Percentiles rank a stretch among this genome's conserved stretches.
Evolutionary conservation across 257 asterid species (phyloP).

Genomic region (Solanum etuberosum): DNA sequence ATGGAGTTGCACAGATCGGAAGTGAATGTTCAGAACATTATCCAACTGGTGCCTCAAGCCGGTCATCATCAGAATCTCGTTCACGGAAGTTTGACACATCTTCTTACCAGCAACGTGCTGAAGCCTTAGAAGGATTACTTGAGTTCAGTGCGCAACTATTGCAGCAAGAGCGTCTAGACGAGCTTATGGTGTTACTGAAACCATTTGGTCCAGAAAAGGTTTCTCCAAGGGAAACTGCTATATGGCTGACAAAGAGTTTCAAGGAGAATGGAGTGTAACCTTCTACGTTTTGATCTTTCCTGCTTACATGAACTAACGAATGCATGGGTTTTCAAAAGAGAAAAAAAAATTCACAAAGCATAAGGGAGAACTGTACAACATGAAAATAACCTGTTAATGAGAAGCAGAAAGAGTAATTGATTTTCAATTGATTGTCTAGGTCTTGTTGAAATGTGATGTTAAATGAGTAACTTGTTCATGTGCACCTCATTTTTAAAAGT

Average conservation of each 20-base stretch:
- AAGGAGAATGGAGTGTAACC: constrained; percentile 47
- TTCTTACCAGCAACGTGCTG: constrained; percentile 86
- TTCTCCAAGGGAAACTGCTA: constrained; percentile 90
- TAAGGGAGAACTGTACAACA: neutral
- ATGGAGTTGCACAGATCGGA: constrained; percentile 23
- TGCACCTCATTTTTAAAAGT: neutral
- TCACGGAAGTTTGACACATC: constrained; percentile 69
- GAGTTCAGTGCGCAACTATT: constrained; percentile 87
- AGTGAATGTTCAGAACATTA: constrained; percentile 65
- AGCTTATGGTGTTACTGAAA: constrained; percentile 74
- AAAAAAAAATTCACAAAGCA: neutral
- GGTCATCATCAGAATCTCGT: constrained; percentile 60
- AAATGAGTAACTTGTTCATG: neutral
- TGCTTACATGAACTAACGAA: neutral
- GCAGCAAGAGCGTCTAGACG: constrained; percentile 81
- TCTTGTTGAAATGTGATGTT: neutral
- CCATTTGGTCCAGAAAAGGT: constrained; percentile 91
- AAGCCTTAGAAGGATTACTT: constrained; percentile 88
- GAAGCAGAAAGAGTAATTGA: neutral
- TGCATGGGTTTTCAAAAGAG: neutral
- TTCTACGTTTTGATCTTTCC: neutral
- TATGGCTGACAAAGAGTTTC: constrained; percentile 94
- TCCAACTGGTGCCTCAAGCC: constrained; percentile 46
- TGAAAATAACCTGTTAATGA: constrained; percentile 40
- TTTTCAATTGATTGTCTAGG: neutral